A percentile compares a stretch with the other conserved stretches of the same genome.
These are phyloP conservation scores for Prunella vulgaris DNA, from an alignment of 257 asterid species.

Conservation along the genomic window DNA sequence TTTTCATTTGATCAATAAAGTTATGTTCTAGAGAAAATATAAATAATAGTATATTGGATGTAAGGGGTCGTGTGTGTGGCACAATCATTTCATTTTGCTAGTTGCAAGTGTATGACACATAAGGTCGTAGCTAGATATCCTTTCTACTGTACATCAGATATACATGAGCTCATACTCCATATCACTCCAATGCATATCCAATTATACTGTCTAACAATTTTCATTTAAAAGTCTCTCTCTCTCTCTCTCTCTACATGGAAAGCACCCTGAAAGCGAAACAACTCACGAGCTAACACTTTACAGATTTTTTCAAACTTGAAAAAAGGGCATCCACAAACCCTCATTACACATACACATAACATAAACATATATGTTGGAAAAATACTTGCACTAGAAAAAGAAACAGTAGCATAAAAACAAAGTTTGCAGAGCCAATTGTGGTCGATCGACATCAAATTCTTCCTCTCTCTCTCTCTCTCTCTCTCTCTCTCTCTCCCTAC, in stretches of 20 bases:
- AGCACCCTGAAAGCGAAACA: slow-evolving; percentile 16
- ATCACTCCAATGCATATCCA: slow-evolving; percentile 29
- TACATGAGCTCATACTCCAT: slow-evolving; percentile 19
- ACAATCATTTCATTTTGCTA: slow-evolving; percentile 3
- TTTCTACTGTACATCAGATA: slow-evolving; percentile 46
- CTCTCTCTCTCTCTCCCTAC: slow-evolving; percentile 46
- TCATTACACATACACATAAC: not conserved
- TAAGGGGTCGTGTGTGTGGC: not conserved
- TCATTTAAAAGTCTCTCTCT: too few species aligned
- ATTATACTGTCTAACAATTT: too few species aligned
- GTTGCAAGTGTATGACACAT: not conserved
- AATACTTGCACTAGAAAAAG: slow-evolving; percentile 13
- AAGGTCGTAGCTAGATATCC: slow-evolving; percentile 28
- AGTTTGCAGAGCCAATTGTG: slow-evolving; percentile 48
- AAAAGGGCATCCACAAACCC: slow-evolving; percentile 63
- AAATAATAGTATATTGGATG: not conserved
- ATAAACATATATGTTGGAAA: not conserved
- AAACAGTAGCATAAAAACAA: slow-evolving; percentile 49
- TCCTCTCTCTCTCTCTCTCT: slow-evolving; percentile 35
- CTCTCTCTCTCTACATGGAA: too few species aligned
- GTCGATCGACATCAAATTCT: slow-evolving; percentile 47
- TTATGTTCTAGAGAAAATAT: not conserved
- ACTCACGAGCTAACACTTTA: slow-evolving; percentile 58
- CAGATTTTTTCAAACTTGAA: slow-evolving; percentile 43
- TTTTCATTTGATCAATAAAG: too few species aligned